These are phyloP conservation scores for Penicillium desertorum DNA, from an alignment of 495 filamentous ascomycete genomes.

Conservation along the genomic window DNA sequence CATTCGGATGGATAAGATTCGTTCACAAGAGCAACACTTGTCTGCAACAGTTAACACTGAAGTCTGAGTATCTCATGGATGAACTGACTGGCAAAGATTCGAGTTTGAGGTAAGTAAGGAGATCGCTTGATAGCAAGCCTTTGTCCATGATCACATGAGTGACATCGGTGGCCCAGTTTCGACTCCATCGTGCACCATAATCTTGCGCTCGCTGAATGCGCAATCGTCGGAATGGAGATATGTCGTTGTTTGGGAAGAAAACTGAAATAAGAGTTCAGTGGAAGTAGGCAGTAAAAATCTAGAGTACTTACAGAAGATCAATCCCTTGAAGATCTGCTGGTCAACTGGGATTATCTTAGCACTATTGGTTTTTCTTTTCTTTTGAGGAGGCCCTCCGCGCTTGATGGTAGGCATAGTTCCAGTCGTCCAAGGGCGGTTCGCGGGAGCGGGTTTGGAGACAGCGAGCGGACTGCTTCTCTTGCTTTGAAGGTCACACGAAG, in stretches of 20 bases:
- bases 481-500: slow-evolving; percentile 1
- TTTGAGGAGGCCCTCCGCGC: slow-evolving; percentile 17
- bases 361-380: slow-evolving; percentile 32
- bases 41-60: slow-evolving; percentile 41
- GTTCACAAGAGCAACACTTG: slow-evolving; percentile 61
- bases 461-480: not conserved
- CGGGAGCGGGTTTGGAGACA: slow-evolving; percentile 3
- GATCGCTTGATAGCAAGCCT: slow-evolving; percentile 59
- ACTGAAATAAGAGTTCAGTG: slow-evolving; percentile 37
- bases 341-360: slow-evolving; percentile 53
- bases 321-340: slow-evolving; percentile 62
- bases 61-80: slow-evolving; percentile 16
- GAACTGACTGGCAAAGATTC: slow-evolving; percentile 47
- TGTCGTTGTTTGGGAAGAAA: slow-evolving; percentile 80
- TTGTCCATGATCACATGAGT: slow-evolving; percentile 85
- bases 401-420: slow-evolving; percentile 23
- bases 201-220: slow-evolving; percentile 74
- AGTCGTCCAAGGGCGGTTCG: slow-evolving; percentile 17
- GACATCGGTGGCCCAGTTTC: slow-evolving; percentile 50
- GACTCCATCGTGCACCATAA: slow-evolving; percentile 69
- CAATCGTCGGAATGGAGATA: slow-evolving; percentile 60
- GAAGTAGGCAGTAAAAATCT: not conserved
- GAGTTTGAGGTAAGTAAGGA: slow-evolving; percentile 59
- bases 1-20: slow-evolving; percentile 81
- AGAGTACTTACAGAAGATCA: slow-evolving; percentile 58